Percentiles rank a stretch among this genome's conserved stretches.
These are phyloP conservation scores for Panicum hallii DNA, from an alignment of 202 grass and related monocot species.

Conservation along the genomic window DNA sequence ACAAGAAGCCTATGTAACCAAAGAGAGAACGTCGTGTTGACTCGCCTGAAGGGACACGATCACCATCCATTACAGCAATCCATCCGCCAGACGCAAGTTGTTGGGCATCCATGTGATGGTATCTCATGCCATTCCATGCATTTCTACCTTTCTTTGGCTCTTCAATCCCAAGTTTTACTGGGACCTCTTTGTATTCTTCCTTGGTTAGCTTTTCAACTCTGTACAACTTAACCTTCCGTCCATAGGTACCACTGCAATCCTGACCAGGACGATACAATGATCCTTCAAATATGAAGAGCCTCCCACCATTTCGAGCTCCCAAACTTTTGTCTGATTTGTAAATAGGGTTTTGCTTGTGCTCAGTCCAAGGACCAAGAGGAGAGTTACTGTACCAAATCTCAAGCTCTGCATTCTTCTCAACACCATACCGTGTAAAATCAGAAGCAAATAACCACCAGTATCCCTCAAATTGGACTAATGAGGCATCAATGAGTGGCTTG, in stretches of 20 bases:
- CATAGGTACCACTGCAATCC: slow-evolving; percentile 91
- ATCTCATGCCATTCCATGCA: slow-evolving; percentile 97
- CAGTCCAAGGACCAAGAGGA: slow-evolving; percentile 88
- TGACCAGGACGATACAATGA: slow-evolving; percentile 89
- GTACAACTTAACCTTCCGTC: slow-evolving; percentile 72
- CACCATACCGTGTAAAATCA: slow-evolving; percentile 83
- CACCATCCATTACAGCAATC: slow-evolving; percentile 98
- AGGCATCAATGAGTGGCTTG: slow-evolving; percentile 83
- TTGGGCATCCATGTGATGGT: slow-evolving; percentile 87
- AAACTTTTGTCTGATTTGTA: slow-evolving; percentile 92
- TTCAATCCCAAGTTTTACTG: slow-evolving; percentile 71
- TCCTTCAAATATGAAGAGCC: slow-evolving; percentile 84
- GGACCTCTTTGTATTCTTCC: slow-evolving; percentile 91
- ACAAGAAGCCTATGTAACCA: slow-evolving; percentile 62
- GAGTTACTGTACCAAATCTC: slow-evolving; percentile 96
- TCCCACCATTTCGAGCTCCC: slow-evolving; percentile 95
- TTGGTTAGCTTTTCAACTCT: slow-evolving; percentile 89
- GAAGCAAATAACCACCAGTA: slow-evolving; percentile 90
- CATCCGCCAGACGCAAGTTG: slow-evolving; percentile 82
- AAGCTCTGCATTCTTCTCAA: slow-evolving; percentile 96
- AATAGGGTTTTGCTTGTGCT: slow-evolving; percentile 93
- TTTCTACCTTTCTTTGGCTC: slow-evolving; percentile 87
- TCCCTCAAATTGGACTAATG: slow-evolving; percentile 76
- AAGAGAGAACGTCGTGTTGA: slow-evolving; percentile 62
- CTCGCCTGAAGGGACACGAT: slow-evolving; percentile 92